phyloP scores from a whole-genome alignment of 2,329 filamentous ascomycete species.

The Harringtonia aguacate region DNA sequence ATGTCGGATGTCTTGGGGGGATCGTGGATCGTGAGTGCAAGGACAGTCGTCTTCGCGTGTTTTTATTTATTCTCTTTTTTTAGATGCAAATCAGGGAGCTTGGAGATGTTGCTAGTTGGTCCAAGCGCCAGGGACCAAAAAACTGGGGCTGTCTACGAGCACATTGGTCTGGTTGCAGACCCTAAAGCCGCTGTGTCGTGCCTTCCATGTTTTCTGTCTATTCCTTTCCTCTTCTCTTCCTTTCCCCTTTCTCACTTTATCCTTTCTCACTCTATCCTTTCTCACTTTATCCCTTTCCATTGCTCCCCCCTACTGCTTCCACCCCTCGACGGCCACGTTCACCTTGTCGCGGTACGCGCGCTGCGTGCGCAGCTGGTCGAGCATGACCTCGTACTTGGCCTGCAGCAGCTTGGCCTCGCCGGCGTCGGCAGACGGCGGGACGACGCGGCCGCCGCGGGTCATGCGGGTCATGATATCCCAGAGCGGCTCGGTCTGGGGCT shows the following conservation, averaged over 20 bases:
- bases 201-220: background rate
- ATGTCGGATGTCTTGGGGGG: no score
- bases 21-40: no score
- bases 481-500: conserved; percentile 72
- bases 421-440: conserved; percentile 61
- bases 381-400: conserved; percentile 90
- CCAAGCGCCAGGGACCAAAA: background rate
- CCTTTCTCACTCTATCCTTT: background rate
- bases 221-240: conserved; percentile 1
- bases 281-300: conserved; percentile 1
- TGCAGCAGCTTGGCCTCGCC: conserved; percentile 70
- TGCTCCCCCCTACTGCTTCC: conserved; percentile 11
- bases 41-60: no score
- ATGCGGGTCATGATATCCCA: conserved; percentile 98
- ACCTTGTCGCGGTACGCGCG: conserved; percentile 70
- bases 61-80: background rate
- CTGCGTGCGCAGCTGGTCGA: conserved; percentile 84
- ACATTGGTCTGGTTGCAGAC: no score
- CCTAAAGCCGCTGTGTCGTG: background rate
- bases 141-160: no score
- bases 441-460: conserved; percentile 83
- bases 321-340: conserved; percentile 46
- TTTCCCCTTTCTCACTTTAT: conserved; percentile 3
- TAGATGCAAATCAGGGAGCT: no score
- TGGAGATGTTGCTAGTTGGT: background rate